phyloP scores from a whole-genome alignment of 495 filamentous ascomycete genomes.

The Trichoderma reesei region DNA sequence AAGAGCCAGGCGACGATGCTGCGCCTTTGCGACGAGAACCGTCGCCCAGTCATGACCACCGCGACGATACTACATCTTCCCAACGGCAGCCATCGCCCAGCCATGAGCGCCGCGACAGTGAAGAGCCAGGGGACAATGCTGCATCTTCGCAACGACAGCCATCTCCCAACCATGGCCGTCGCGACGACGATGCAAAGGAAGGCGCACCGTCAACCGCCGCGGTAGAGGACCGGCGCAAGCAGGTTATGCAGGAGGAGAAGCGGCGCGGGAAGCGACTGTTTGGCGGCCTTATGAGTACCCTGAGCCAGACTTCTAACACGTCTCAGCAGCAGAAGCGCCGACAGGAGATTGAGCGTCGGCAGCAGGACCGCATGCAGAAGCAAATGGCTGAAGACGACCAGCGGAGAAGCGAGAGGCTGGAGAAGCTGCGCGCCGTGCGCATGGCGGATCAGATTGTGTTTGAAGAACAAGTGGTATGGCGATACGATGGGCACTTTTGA shows the following conservation, averaged over 20 bases:
- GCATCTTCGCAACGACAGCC: neutral
- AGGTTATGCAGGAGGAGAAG: slow-evolving; percentile 61
- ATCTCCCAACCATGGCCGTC: neutral
- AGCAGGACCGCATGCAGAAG: slow-evolving; percentile 70
- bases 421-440: slow-evolving; percentile 49
- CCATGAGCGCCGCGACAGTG: neutral
- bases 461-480: slow-evolving; percentile 62
- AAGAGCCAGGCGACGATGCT: neutral
- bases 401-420: slow-evolving; percentile 51
- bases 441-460: slow-evolving; percentile 64
- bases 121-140: neutral
- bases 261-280: slow-evolving; percentile 84
- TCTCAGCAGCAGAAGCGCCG: slow-evolving; percentile 60
- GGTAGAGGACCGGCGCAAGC: slow-evolving; percentile 30
- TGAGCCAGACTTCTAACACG: slow-evolving; percentile 67
- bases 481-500: neutral
- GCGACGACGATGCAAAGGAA: neutral
- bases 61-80: neutral
- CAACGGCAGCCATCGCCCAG: neutral
- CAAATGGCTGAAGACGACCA: slow-evolving; percentile 59
- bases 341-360: slow-evolving; percentile 81
- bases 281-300: slow-evolving; percentile 75
- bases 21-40: neutral
- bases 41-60: neutral
- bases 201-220: neutral